Base-by-base conservation (phyloP, 345 rosid species). In the Adansonia digitata region DNA sequence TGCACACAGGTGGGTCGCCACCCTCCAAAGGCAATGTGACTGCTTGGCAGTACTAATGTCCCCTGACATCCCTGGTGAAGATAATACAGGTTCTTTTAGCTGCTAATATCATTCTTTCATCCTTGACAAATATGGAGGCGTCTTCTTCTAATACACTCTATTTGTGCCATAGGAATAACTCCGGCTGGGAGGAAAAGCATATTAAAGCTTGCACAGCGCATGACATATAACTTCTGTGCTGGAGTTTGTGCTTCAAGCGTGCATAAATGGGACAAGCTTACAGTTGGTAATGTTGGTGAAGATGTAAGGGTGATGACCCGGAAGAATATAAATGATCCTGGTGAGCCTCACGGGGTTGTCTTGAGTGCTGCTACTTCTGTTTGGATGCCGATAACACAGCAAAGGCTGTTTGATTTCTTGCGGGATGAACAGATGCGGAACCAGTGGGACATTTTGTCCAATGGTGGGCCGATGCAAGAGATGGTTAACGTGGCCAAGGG, bases 401-500 rank as follows among this genome's bases (percentile, higher is more conserved):
- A 85, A 7, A 75, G 85, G 17, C 80, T 89, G 20, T 89, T 88
- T 56, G 89, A 89, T 74, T 89, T 89, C 77, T 84, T 89, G 43
- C 76, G 90, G n/a, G 82, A 88, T 27, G 94, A 89, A 69, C 87
- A 82, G 60, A 75, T 85, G 63, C 81, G 94, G 73, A 82, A 85
- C 64, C 85, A 88, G 79, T 89, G 94, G 94, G 94, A 89, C 77
- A 86, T 89, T 37, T 73, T 89, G 60, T 89, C 91, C 37, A 86
- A 85, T 65, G 90, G 90, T 26, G 91, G 90, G 17, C 88, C 91
- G 10, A 86, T 89, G 86, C 90, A 85, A 52, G 90, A 85, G 84
- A 86, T 87, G 88, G 86, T 86, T 53, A 90, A 82, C 73, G 79
- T 89, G 2, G 82, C 89, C 59, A 89, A 89, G 77, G 91, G 91